These are phyloP conservation scores for Colletotrichum kahawae DNA, from an alignment of 2,329 filamentous ascomycete genomes.

Conservation along the genomic window DNA sequence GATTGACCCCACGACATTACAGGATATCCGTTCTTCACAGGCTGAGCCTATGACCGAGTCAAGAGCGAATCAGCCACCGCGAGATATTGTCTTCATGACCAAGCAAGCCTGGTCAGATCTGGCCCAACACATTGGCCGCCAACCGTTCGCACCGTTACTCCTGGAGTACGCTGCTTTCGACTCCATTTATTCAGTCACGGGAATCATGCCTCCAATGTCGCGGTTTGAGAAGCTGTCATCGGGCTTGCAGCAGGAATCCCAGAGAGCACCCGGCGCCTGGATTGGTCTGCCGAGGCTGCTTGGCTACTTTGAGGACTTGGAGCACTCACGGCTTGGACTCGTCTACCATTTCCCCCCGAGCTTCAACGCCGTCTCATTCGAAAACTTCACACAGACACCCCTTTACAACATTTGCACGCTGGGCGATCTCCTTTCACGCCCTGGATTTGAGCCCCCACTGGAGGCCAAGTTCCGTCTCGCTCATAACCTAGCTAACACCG, in stretches of 20 bases:
- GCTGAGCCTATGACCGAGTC: conserved; percentile 32
- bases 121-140: conserved; percentile 43
- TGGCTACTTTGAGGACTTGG: conserved; percentile 78
- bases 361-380: conserved; percentile 64
- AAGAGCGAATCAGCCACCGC: conserved; percentile 29
- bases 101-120: conserved; percentile 58
- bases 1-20: conserved; percentile 60
- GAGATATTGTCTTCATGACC: conserved; percentile 55
- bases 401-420: conserved; percentile 59
- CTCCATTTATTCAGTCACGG: conserved; percentile 65
- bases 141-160: conserved; percentile 62
- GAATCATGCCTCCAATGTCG: conserved; percentile 68
- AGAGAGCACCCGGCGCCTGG: conserved; percentile 59
- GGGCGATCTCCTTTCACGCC: conserved; percentile 55
- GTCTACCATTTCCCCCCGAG: conserved; percentile 75
- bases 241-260: conserved; percentile 60
- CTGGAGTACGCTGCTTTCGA: conserved; percentile 75
- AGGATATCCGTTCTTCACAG: conserved; percentile 49
- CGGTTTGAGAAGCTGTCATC: conserved; percentile 68
- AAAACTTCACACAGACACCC: conserved; percentile 53
- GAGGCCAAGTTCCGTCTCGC: conserved; percentile 80
- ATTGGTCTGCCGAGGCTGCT: conserved; percentile 66
- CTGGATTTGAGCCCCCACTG: conserved; percentile 66
- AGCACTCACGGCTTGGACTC: conserved; percentile 72
- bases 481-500: conserved; percentile 72